These are phyloP conservation scores for Oryza officinalis DNA, from an alignment of 176 grass and related monocot genomes.

Conservation along the genomic window DNA sequence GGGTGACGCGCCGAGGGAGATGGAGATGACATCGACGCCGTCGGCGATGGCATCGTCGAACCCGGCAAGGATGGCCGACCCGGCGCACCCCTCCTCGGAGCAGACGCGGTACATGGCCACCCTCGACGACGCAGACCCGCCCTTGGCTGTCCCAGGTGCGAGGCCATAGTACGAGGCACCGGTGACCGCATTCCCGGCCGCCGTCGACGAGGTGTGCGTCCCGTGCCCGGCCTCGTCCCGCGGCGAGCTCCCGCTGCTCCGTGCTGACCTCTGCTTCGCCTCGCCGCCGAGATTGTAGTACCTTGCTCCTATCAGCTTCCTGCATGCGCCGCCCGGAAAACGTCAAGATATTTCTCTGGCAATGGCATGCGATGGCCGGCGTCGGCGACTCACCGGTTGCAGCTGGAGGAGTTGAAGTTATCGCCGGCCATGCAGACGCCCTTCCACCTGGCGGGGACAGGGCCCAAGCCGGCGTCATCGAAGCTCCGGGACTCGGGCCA, in stretches of 20 bases:
- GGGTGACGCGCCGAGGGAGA: constrained; percentile 61
- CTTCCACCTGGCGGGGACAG: constrained; percentile 62
- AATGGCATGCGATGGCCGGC: neutral
- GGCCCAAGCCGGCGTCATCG: constrained; percentile 55
- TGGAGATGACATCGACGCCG: constrained; percentile 64
- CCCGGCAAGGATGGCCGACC: constrained; percentile 78
- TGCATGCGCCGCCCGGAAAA: constrained; percentile 15
- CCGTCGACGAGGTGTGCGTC: constrained; percentile 87
- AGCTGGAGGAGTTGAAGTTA: constrained; percentile 67
- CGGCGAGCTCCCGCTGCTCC: constrained; percentile 22
- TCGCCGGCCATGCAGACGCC: constrained; percentile 71
- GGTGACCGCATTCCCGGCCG: constrained; percentile 52
- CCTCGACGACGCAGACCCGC: constrained; percentile 57
- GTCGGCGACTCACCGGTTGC: constrained; percentile 51
- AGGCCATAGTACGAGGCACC: constrained; percentile 80
- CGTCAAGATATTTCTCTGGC: neutral
- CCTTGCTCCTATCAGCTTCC: constrained; percentile 88
- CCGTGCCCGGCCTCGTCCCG: constrained; percentile 70
- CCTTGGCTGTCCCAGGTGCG: constrained; percentile 62
- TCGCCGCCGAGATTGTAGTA: constrained; percentile 53
- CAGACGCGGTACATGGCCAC: constrained; percentile 81
- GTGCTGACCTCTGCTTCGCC: neutral
- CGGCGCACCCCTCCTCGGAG: constrained; percentile 55
- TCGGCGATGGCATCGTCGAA: constrained; percentile 87
- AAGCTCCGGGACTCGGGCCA: constrained; percentile 97